Base-by-base conservation (phyloP, 257 asterid species). In the Schizonepeta tenuifolia region DNA sequence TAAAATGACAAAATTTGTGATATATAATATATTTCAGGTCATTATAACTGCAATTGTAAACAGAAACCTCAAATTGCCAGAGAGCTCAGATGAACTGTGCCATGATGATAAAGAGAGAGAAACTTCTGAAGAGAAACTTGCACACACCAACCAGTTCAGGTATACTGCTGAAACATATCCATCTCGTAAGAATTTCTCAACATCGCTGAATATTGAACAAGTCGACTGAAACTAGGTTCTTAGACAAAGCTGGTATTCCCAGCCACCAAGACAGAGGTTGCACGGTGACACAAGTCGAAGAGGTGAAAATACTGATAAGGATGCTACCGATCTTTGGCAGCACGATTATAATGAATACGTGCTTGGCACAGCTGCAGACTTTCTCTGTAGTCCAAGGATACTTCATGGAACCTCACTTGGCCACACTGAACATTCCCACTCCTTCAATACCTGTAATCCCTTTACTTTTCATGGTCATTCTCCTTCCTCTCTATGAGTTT, bases 231-330 rank as follows among this genome's bases (percentile, higher is more conserved):
- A 40, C 41, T 71, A 85, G 87, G 75, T 76, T 78, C 22, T 84
- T 78, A 12, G 85, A 81, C 77, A 81, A 83, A 51, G 88, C 86
- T 46, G 86, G 86, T 18, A 57, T 75, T 57, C 38, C 22, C 40
- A 26, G 59, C 41, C 53, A 36, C 40, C 64, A 72, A 4, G 20
- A 75, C 62, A 65, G 50, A 79, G 68, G 70, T 1, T 83, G 86
- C 83, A 79, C 88, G 9, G 72, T 86, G 43, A 79, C 87, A 65
- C 85, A 83, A 77, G 88, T 83, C 10, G 91, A 86, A 79, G 84
- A 83, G 73, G 81, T 83, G 28, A 86, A 86, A 73, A 81, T 83
- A 22, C 78, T 86, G 33, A 62, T 75, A 40, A 63, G 86, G 67
- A 80, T 83, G 84, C 74, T 86, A 5, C 88, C 91, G 12, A 82